Conservation (phyloP, 768 basidiomycete species). For the Termitomyces titanicus region DNA sequence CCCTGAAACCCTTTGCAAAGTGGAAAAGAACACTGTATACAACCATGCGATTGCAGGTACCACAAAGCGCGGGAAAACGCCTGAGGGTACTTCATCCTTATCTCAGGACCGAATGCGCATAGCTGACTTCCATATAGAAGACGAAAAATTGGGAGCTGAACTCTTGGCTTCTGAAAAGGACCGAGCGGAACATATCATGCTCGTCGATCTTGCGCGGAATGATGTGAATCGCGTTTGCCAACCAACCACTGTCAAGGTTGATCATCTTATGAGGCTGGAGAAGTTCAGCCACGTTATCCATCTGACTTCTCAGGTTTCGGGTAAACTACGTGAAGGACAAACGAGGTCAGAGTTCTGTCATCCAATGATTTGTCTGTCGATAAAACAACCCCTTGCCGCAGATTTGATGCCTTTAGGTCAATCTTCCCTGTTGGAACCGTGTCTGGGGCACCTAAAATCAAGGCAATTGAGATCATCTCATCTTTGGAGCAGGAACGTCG, state of each 20-base stretch:
- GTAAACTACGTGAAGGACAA: constrained; percentile 73
- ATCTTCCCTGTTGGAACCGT: constrained; percentile 99
- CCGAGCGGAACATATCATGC: constrained; percentile 97
- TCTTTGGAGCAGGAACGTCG: constrained; percentile 85
- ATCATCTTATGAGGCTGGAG: constrained; percentile 89
- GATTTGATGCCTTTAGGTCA: constrained; percentile 97
- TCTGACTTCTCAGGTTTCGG: constrained; percentile 93
- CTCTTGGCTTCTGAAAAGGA: constrained; percentile 89
- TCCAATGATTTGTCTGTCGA: background rate
- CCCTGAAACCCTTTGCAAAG: constrained; percentile 96
- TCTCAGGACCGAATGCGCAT: background rate
- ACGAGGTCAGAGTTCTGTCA: constrained; percentile 55
- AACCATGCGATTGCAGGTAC: constrained; percentile 99
- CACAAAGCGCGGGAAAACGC: constrained; percentile 78
- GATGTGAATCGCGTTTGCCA: constrained; percentile 98
- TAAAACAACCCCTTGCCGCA: constrained; percentile 28
- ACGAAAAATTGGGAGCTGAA: constrained; percentile 68
- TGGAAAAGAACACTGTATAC: constrained; percentile 85
- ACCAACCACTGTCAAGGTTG: constrained; percentile 93
- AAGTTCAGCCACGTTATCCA: constrained; percentile 99
- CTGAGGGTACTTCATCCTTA: constrained; percentile 59
- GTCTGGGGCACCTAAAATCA: constrained; percentile 98
- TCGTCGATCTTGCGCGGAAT: constrained; percentile 96
- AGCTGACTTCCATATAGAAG: constrained; percentile 58
- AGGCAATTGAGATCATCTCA: constrained; percentile 91